Percentiles rank a stretch among this genome's conserved stretches.
These are phyloP conservation scores for Mimosa pudica DNA, from an alignment of 306 rosid species.

Conservation along the genomic window DNA sequence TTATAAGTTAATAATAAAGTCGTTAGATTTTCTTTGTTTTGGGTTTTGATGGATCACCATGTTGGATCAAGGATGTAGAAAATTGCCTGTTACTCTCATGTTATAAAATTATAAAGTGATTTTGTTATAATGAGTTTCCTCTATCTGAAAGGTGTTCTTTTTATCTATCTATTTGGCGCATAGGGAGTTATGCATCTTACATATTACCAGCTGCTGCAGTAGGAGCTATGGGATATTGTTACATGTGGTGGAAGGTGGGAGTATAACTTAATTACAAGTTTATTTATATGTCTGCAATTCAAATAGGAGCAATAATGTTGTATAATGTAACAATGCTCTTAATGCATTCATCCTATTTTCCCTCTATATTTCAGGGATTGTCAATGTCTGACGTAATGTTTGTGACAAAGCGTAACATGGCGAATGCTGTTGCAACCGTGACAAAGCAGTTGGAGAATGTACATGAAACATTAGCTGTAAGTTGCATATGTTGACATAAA, in stretches of 20 bases:
- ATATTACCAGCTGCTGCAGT: constrained; percentile 75
- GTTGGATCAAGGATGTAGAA: background rate
- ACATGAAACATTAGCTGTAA: constrained; percentile 77
- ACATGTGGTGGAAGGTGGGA: constrained; percentile 82
- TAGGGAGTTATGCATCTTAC: constrained; percentile 72
- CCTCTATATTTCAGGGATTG: constrained; percentile 56
- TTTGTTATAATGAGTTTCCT: background rate
- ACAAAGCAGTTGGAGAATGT: constrained; percentile 75
- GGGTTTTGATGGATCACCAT: background rate
- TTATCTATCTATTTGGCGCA: constrained; percentile 19
- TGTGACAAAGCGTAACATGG: constrained; percentile 81
- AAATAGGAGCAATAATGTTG: constrained; percentile 8
- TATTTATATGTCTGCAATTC: constrained; percentile 10
- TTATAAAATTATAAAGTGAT: background rate
- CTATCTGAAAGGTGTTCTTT: background rate
- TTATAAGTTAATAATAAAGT: background rate
- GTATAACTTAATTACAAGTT: background rate
- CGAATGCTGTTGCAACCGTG: constrained; percentile 64
- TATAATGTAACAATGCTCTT: constrained; percentile 21
- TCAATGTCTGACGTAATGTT: constrained; percentile 82
- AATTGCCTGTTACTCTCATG: background rate
- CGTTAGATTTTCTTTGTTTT: background rate
- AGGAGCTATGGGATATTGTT: constrained; percentile 83
- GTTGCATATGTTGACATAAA: constrained; percentile 37
- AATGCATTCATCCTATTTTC: background rate